Evolutionary conservation across 1,284 basidiomycete genomes (phyloP).

Genomic region (Ceratobasidium papillatum): DNA sequence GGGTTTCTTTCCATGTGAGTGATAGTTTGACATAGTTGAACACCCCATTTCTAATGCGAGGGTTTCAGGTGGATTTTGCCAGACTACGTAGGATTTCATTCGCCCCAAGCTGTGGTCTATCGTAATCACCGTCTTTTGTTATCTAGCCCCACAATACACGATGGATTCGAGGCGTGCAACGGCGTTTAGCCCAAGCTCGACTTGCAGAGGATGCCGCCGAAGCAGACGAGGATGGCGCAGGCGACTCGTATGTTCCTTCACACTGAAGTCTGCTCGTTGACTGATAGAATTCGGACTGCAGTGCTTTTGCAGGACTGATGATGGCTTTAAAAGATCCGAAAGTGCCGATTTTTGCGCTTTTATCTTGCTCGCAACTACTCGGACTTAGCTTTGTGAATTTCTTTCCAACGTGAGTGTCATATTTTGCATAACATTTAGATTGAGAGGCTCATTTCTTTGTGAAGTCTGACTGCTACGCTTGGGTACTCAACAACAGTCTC

Average conservation of each 20-base stretch:
- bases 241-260: constrained; percentile 60
- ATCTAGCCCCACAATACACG: constrained; percentile 69
- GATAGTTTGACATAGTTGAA: constrained; percentile 50
- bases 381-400: constrained; percentile 77
- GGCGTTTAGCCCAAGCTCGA: constrained; percentile 71
- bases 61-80: constrained; percentile 60
- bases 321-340: constrained; percentile 70
- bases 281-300: constrained; percentile 47
- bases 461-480: constrained; percentile 68
- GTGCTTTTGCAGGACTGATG: constrained; percentile 62
- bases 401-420: constrained; percentile 67
- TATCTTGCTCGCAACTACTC: constrained; percentile 62
- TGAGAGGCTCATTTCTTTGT: constrained; percentile 13
- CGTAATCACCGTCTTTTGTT: background rate
- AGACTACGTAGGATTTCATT: constrained; percentile 59
- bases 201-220: constrained; percentile 80
- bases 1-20: constrained; percentile 50
- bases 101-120: background rate
- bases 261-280: background rate
- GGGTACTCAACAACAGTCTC: constrained; percentile 69
- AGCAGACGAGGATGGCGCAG: constrained; percentile 65
- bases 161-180: constrained; percentile 68
- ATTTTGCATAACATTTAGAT: background rate
- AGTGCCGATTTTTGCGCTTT: constrained; percentile 66
- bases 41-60: background rate